A percentile compares a stretch with the other conserved stretches of the same genome.
phyloP scores from a whole-genome alignment of 208 protist genomes.

The Leishmania arabica region DNA sequence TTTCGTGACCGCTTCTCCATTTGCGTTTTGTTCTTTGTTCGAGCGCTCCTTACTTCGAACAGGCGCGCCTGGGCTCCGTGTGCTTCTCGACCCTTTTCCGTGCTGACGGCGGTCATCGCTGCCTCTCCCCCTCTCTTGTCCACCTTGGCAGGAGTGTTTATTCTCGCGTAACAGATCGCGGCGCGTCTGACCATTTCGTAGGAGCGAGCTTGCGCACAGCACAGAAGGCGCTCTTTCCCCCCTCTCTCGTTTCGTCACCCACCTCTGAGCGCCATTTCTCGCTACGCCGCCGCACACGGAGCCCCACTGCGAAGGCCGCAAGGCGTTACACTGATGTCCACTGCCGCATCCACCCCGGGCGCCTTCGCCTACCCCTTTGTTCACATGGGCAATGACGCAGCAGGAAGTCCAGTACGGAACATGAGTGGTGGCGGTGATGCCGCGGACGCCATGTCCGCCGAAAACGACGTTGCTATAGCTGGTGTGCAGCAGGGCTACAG shows the following conservation, averaged over 20 bases:
- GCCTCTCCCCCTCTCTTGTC: slow-evolving; percentile 1
- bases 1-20: neutral
- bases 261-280: neutral
- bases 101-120: neutral
- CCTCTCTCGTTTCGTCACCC: neutral
- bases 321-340: neutral
- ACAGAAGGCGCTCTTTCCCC: neutral
- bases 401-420: neutral
- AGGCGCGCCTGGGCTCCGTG: neutral
- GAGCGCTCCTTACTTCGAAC: neutral
- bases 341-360: neutral
- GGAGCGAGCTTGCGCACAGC: neutral
- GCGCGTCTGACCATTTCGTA: neutral
- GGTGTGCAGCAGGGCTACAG: neutral
- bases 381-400: neutral
- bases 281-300: neutral
- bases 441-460: neutral
- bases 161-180: neutral
- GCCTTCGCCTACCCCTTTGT: slow-evolving; percentile 8
- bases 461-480: neutral
- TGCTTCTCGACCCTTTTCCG: neutral
- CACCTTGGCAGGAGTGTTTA: neutral
- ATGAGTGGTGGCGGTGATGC: neutral
- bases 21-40: neutral
- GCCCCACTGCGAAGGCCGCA: neutral